Percentiles rank a stretch among this genome's conserved stretches.
Evolutionary conservation across 2,329 filamentous ascomycete genomes (phyloP).

Genomic region (Fusarium multiceps): DNA sequence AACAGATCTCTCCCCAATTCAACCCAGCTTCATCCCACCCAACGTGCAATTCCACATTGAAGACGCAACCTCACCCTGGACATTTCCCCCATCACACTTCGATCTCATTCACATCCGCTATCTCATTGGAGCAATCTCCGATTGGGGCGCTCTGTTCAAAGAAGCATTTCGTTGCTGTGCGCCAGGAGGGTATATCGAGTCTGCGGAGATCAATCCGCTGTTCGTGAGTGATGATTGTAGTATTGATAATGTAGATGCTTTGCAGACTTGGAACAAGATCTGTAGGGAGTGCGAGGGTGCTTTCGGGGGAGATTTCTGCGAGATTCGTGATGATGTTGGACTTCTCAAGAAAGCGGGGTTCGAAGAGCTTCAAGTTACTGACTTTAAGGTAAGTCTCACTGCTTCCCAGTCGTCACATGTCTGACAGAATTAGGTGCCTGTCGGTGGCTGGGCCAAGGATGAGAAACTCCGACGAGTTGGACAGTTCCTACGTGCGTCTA

Average conservation of each 20-base stretch:
- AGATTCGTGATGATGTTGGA: not conserved
- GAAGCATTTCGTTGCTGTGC: not conserved
- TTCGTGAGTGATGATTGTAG: conserved; percentile 4
- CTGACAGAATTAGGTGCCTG: not conserved
- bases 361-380: not conserved
- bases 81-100: not conserved
- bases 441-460: conserved; percentile 17
- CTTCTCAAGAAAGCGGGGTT: not conserved
- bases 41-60: conserved; percentile 14
- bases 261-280: conserved; percentile 2
- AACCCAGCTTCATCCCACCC: not conserved
- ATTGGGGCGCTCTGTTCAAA: not conserved
- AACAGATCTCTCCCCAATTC: conserved; percentile 11
- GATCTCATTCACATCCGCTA: conserved; percentile 20
- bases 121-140: not conserved
- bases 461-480: conserved; percentile 2
- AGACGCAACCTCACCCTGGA: conserved; percentile 6
- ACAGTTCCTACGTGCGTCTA: not conserved
- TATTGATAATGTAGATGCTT: fast-evolving
- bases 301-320: not conserved
- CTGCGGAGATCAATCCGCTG: not conserved
- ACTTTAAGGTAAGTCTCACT: conserved; percentile 6
- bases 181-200: not conserved
- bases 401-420: too few relatives aligned
- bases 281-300: not conserved